A percentile compares a stretch with the other conserved stretches of the same genome.
Evolutionary conservation across 139 green algal genomes (phyloP).

Genomic region (Ulvella scutata): DNA sequence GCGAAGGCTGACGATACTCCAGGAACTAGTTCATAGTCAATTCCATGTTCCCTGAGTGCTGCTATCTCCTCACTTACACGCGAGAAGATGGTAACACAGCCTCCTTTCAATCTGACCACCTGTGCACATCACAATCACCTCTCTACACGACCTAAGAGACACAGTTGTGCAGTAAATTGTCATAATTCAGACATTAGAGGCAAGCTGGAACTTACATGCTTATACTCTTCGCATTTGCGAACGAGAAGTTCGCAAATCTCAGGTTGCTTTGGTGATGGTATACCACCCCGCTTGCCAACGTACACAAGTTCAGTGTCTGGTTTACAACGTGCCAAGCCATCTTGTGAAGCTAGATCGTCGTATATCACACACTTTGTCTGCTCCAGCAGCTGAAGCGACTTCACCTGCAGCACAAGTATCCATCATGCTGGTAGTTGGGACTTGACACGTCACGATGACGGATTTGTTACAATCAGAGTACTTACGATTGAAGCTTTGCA

Average conservation of each 20-base stretch:
- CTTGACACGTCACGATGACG: too few species aligned
- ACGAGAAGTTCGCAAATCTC: slow-evolving; percentile 45
- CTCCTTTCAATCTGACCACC: slow-evolving; percentile 63
- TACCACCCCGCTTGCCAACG: slow-evolving; percentile 49
- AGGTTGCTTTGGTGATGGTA: slow-evolving; percentile 25
- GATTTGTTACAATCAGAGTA: too few species aligned
- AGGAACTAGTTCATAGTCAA: slow-evolving; percentile 46
- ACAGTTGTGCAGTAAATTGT: too few species aligned
- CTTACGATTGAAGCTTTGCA: too few species aligned
- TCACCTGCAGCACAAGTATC: slow-evolving; percentile 15
- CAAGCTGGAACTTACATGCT: neutral
- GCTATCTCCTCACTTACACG: slow-evolving; percentile 35
- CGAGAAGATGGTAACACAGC: slow-evolving; percentile 52
- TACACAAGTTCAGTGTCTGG: slow-evolving; percentile 19
- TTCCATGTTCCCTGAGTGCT: slow-evolving; percentile 19
- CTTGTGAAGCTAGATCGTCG: slow-evolving; percentile 45
- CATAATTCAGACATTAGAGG: too few species aligned
- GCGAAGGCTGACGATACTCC: slow-evolving; percentile 53
- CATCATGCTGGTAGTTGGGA: too few species aligned
- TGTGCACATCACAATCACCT: neutral
- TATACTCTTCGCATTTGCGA: slow-evolving; percentile 12
- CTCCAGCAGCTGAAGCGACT: slow-evolving; percentile 24
- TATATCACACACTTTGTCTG: slow-evolving; percentile 42
- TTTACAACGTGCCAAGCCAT: slow-evolving; percentile 16
- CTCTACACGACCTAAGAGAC: too few species aligned